phyloP scores from a whole-genome alignment of 1,284 basidiomycete genomes.

The Cystobasidium sp. region DNA sequence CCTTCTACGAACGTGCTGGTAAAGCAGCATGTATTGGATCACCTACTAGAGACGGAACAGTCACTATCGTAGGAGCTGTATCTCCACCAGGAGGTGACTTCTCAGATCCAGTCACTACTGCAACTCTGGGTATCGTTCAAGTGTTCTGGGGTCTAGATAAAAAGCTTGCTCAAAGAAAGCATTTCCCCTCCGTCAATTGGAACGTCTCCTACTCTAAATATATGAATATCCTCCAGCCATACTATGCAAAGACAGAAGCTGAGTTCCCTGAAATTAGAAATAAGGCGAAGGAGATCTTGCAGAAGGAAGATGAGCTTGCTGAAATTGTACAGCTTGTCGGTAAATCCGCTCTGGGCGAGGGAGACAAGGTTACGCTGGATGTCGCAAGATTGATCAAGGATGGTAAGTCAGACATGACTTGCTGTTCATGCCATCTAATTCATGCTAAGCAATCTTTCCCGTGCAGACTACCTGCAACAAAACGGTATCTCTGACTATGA shows the following conservation, averaged over 20 bases:
- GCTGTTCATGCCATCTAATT: background rate
- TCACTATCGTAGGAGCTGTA: slow-evolving; percentile 98
- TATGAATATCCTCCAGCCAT: slow-evolving; percentile 88
- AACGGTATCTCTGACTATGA: slow-evolving; percentile 99
- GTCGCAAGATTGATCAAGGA: slow-evolving; percentile 89
- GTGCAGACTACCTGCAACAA: slow-evolving; percentile 88
- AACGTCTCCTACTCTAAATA: slow-evolving; percentile 98
- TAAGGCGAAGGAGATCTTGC: slow-evolving; percentile 92
- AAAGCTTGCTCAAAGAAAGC: slow-evolving; percentile 89
- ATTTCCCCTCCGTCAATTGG: slow-evolving; percentile 79
- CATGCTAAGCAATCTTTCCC: slow-evolving; percentile 8
- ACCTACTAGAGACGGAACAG: slow-evolving; percentile 85
- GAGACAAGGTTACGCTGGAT: slow-evolving; percentile 97
- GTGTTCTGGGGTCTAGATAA: slow-evolving; percentile 88
- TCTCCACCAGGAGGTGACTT: slow-evolving; percentile 99
- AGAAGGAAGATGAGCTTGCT: slow-evolving; percentile 97
- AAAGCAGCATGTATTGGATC: slow-evolving; percentile 92
- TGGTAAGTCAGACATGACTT: slow-evolving; percentile 6
- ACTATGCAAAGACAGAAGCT: slow-evolving; percentile 87
- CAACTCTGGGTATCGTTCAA: slow-evolving; percentile 97
- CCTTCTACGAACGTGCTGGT: slow-evolving; percentile 99
- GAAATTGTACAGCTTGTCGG: slow-evolving; percentile 99
- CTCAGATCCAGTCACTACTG: slow-evolving; percentile 96
- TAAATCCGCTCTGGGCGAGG: slow-evolving; percentile 95
- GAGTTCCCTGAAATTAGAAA: slow-evolving; percentile 92